Conservation (phyloP, 257 asterid species). For the Mitragyna speciosa region DNA sequence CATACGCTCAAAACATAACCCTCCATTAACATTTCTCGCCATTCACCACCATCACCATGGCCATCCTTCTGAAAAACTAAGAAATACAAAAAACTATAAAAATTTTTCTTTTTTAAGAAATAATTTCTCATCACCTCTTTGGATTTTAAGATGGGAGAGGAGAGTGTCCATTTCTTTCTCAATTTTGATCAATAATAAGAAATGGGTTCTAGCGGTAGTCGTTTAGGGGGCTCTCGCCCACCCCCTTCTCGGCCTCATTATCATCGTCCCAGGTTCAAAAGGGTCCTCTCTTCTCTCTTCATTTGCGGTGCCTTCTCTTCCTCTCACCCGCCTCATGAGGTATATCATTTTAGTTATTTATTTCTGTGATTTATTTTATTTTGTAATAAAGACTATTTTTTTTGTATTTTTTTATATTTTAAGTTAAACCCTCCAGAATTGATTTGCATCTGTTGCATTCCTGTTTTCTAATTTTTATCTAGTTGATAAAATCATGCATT, state of each 20-base stretch:
- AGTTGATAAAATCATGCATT: background rate
- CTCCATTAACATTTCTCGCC: background rate
- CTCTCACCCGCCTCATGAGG: slow-evolving; percentile 28
- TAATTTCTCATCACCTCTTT: background rate
- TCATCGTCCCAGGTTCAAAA: slow-evolving; percentile 23
- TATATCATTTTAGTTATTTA: background rate
- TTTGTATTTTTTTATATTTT: background rate
- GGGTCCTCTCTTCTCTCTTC: slow-evolving; percentile 28
- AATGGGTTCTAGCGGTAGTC: slow-evolving; percentile 40
- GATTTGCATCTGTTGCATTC: background rate
- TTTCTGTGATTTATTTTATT: background rate
- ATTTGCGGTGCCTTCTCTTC: slow-evolving; percentile 38
- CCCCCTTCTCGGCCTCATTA: slow-evolving; percentile 6
- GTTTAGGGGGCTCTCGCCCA: slow-evolving; percentile 22
- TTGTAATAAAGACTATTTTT: background rate
- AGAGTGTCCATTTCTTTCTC: background rate
- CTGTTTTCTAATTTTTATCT: background rate
- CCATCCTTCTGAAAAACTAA: background rate
- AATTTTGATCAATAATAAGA: background rate
- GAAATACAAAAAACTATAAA: background rate
- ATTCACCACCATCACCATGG: background rate
- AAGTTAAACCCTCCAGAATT: background rate
- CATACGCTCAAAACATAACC: background rate
- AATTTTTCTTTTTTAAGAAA: background rate
- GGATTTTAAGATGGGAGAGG: slow-evolving; percentile 14